Evolutionary conservation across 2,329 filamentous ascomycete genomes (phyloP).

Genomic region (Hypoxylon sp.): DNA sequence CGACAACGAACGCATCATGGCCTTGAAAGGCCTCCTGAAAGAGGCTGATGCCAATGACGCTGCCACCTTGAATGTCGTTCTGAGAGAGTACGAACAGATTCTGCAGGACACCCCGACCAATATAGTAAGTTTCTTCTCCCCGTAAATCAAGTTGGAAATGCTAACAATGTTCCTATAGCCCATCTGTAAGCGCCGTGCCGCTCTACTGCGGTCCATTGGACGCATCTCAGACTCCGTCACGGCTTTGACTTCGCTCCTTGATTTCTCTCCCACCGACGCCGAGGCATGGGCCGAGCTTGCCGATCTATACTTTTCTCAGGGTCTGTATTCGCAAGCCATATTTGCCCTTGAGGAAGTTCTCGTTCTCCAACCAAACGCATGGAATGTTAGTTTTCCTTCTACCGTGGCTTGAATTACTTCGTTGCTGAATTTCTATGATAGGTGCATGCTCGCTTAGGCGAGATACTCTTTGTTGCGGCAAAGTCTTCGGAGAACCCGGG

Average conservation of each 20-base stretch:
- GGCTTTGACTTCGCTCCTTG: conserved; percentile 76
- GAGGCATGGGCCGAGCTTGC: conserved; percentile 94
- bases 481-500: conserved; percentile 56
- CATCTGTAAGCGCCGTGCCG: conserved; percentile 83
- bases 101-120: conserved; percentile 79
- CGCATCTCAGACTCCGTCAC: conserved; percentile 75
- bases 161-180: conserved; percentile 59
- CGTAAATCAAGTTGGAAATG: conserved; percentile 1
- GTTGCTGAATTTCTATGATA: conserved; percentile 52
- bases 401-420: background rate
- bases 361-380: conserved; percentile 86
- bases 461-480: conserved; percentile 78
- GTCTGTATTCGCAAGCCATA: conserved; percentile 81
- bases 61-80: conserved; percentile 70
- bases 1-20: conserved; percentile 86
- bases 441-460: conserved; percentile 87
- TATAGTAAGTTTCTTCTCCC: conserved; percentile 64
- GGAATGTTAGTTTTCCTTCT: conserved; percentile 75
- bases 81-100: conserved; percentile 80
- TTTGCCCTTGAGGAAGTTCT: conserved; percentile 92
- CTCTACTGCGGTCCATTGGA: conserved; percentile 78
- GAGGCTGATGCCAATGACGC: conserved; percentile 79
- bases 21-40: conserved; percentile 80
- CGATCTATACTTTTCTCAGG: conserved; percentile 83
- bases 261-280: conserved; percentile 85